Base-by-base conservation (phyloP, 805 yeast species). In the Debaryomyces tyrocola region DNA sequence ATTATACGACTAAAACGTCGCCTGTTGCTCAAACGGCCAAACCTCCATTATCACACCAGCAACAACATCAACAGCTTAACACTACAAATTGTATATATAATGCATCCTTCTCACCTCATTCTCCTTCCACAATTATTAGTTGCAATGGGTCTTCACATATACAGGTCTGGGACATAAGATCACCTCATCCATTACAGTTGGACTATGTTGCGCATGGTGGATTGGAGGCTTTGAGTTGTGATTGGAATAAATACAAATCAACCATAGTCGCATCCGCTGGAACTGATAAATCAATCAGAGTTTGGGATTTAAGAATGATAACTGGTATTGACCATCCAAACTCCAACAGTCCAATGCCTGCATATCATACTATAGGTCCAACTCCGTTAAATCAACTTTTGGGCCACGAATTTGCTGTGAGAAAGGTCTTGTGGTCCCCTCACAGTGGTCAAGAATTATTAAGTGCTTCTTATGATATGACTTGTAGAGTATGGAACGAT, bases 381-480 rank as follows among this genome's bases (percentile, higher is more conserved):
- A 73, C 85, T 6, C 96, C 92, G 17, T 64, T 80, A 39, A 90
- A 89, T 60, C 92, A 87, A 62, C 69, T 91, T 18, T 66, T 79
- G 27, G 97, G 96, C 6, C 98, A 92, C 65, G 94, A 89, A 41
- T 84, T 87, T 58, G 97, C 98, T 0, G 86, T 94, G 9, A 71
- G 96, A 49, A 82, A 81, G 58, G 82, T 91, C 4, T 71, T 79
- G 36, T 92, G 97, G 97, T 86, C 95, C 2, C 97, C 98, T 1
- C 97, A 92, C 67, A 72, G 75, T 38, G 79, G 87, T 4, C 84
- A 82, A 46, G 80, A 81, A 49, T 64, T 94, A 34, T 62, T 91
- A 48, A 82, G 89, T 42, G 80, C 90, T 6, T 85, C 96, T 7
- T 92, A 91, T 63, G 99, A 92, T 62, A 92, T 92, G 97, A 87